Base-by-base conservation (phyloP, 306 rosid genomes). In the Senna tora region DNA sequence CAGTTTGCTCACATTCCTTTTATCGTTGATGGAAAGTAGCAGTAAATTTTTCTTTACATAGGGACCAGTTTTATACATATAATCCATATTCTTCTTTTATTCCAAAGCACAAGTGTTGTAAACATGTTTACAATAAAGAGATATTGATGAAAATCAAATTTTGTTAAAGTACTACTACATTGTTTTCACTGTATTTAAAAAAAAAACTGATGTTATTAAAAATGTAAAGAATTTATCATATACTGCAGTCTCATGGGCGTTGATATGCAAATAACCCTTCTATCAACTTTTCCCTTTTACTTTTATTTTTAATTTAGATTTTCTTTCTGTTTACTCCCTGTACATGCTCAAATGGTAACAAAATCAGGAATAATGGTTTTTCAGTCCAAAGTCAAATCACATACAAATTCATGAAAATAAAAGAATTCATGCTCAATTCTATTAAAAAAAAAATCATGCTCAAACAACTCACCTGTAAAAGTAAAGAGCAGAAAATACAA, bases 401-500 rank as follows among this genome's bases (percentile, higher is more conserved):
- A 9, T 46, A 67, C 49, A 9, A 67, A 30, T 28, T 53, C 61
- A 67, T 16, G n/a, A 7, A 38, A n/a, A 67, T 33, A 33, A 67
- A 16, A 53, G 16, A 49, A 10, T 10, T 14, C 22, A 56, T 4
- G 17, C 8, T 43, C 6, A 30, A 22, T n/a, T n/a, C n/a, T n/a
- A n/a, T n/a, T n/a, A n/a, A n/a, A 33, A 67, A 16, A 53, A 11
- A 49, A 10, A 5, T 14, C 22, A 56, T 4, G 17, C 8, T 43
- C 6, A 30, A 22, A 61, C 28, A 75, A 41, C 77, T 74, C 57
- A 90, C 96, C 83, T 75, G 86, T 89, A 81, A 54, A 89, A 73
- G 82, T 86, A 94, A 53, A 81, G 71, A 3, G 95, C 94, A 0
- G 89, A 88, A 19, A 91, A 60, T 34, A 94, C 75, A 77, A 94